Conservation (phyloP, 331 rosid genomes). For the Malus hybrid region DNA sequence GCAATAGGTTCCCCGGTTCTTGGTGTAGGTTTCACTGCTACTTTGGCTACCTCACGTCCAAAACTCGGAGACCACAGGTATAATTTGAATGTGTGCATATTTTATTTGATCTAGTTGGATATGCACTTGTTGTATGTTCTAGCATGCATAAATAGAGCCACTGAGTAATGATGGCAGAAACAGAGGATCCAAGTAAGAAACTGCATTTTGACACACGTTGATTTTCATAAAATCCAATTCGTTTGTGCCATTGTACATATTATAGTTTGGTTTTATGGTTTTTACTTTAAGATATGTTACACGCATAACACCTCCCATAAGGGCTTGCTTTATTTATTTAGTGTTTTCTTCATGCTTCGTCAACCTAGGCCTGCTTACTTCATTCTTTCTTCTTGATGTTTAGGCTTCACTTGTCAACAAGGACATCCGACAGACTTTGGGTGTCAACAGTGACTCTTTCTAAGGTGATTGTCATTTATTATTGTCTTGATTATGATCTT, state of each 20-base stretch:
- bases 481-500: not conserved
- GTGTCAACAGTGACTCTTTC: conserved; percentile 60
- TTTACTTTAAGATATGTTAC: not conserved
- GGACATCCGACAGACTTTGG: conserved; percentile 69
- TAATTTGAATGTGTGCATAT: not conserved
- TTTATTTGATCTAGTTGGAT: not conserved
- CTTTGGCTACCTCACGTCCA: conserved; percentile 58
- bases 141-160: not conserved
- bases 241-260: not conserved
- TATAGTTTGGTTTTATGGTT: not conserved
- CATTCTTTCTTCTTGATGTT: conserved; percentile 14
- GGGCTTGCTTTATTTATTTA: not conserved
- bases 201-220: not conserved
- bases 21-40: conserved; percentile 87
- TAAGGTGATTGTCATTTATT: conserved; percentile 39
- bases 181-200: not conserved
- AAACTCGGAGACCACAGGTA: conserved; percentile 89
- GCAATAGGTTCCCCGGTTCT: conserved; percentile 68
- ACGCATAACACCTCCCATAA: not conserved
- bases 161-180: not conserved
- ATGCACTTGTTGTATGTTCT: not conserved
- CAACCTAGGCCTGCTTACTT: not conserved
- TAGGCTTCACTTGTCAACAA: conserved; percentile 78
- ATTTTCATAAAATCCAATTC: not conserved
- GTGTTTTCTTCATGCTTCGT: not conserved